Evolutionary conservation across 2,329 filamentous ascomycete genomes (phyloP).

Genomic region (Lachnellula cervina): DNA sequence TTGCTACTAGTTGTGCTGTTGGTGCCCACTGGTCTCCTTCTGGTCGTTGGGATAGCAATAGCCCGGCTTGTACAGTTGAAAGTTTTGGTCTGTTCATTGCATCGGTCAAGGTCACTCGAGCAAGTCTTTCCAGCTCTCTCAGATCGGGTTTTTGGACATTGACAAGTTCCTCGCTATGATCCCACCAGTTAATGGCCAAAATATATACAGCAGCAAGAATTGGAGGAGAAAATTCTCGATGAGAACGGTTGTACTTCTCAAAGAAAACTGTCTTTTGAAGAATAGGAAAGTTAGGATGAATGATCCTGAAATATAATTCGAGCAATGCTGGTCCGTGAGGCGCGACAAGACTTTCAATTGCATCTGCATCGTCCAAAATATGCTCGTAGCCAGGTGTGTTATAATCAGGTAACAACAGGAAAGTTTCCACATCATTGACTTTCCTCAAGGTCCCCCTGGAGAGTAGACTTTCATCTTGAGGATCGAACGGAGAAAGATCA

Average conservation of each 20-base stretch:
- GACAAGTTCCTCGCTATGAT: constrained; percentile 63
- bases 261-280: constrained; percentile 76
- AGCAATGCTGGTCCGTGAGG: constrained; percentile 74
- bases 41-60: constrained; percentile 69
- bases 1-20: constrained; percentile 81
- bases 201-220: constrained; percentile 79
- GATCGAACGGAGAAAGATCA: constrained; percentile 74
- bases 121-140: constrained; percentile 66
- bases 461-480: constrained; percentile 73
- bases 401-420: constrained; percentile 72
- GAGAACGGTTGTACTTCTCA: constrained; percentile 69
- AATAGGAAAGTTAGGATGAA: constrained; percentile 78
- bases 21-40: constrained; percentile 78
- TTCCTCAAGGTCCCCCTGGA: constrained; percentile 65
- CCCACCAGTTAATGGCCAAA: constrained; percentile 84
- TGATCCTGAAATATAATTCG: constrained; percentile 74
- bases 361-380: constrained; percentile 61
- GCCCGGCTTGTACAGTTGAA: constrained; percentile 71
- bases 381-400: constrained; percentile 68
- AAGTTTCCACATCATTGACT: constrained; percentile 73
- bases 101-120: constrained; percentile 66
- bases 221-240: constrained; percentile 70
- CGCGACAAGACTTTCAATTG: constrained; percentile 70
- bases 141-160: constrained; percentile 64
- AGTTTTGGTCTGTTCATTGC: constrained; percentile 79